These are phyloP conservation scores for Diversispora eburnea DNA, from an alignment of 192 early-diverging fungal genomes.

Conservation along the genomic window DNA sequence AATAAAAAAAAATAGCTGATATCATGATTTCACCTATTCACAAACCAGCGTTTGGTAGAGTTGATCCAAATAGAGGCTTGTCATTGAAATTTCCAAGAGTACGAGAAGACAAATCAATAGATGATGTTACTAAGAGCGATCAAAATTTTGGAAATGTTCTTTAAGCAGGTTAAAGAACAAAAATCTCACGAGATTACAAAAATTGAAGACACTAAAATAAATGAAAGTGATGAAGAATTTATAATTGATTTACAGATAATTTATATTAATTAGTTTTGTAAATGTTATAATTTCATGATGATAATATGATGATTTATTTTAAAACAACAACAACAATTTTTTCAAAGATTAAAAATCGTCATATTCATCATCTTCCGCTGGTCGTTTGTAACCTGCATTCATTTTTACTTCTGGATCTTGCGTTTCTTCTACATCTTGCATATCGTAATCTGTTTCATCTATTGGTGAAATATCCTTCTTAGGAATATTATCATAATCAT, in stretches of 20 bases:
- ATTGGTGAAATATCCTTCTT: neutral
- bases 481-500: neutral
- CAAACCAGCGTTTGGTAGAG: slow-evolving; percentile 68
- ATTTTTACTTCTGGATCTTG: too few species aligned
- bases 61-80: slow-evolving; percentile 67
- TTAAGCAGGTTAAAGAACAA: slow-evolving; percentile 26
- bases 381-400: too few species aligned
- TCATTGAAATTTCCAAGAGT: slow-evolving; percentile 85
- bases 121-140: slow-evolving; percentile 72
- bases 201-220: neutral
- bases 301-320: too few species aligned
- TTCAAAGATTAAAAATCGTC: too few species aligned
- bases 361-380: too few species aligned
- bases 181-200: neutral
- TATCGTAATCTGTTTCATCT: slow-evolving; percentile 18
- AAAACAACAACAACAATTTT: too few species aligned
- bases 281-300: too few species aligned
- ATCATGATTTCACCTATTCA: slow-evolving; percentile 84
- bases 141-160: slow-evolving; percentile 52
- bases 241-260: neutral
- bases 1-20: slow-evolving; percentile 55
- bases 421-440: slow-evolving; percentile 9
- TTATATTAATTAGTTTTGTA: too few species aligned
- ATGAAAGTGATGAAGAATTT: neutral
- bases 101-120: slow-evolving; percentile 78